phyloP scores from a whole-genome alignment of 139 green algal species.

The Picochlorum sp. region DNA sequence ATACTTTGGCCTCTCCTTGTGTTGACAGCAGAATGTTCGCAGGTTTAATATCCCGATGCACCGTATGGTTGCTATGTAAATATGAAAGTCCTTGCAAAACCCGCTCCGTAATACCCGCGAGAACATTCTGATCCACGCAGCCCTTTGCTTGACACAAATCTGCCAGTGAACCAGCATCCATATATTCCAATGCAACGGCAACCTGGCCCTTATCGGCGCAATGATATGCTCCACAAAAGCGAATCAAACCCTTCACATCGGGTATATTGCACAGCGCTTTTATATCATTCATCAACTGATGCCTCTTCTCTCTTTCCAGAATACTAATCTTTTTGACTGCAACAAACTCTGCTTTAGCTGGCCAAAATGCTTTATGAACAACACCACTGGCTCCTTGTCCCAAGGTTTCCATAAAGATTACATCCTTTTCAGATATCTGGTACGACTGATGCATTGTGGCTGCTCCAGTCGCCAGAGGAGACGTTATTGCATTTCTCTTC shows the following conservation, averaged over 20 bases:
- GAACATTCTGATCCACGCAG: slow-evolving; percentile 64
- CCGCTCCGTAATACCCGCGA: slow-evolving; percentile 61
- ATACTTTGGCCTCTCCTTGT: slow-evolving; percentile 65
- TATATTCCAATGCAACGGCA: slow-evolving; percentile 89
- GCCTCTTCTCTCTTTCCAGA: slow-evolving; percentile 56
- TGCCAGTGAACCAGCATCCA: slow-evolving; percentile 85
- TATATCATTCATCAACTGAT: slow-evolving; percentile 84
- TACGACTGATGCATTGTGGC: slow-evolving; percentile 23
- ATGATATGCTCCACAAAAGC: slow-evolving; percentile 72
- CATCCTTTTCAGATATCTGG: slow-evolving; percentile 68
- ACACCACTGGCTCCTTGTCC: slow-evolving; percentile 58
- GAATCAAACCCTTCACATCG: slow-evolving; percentile 46
- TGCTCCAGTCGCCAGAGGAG: slow-evolving; percentile 24
- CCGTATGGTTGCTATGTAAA: slow-evolving; percentile 66
- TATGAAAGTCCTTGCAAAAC: slow-evolving; percentile 67
- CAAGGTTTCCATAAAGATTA: slow-evolving; percentile 58
- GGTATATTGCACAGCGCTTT: slow-evolving; percentile 65
- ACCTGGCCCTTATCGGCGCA: slow-evolving; percentile 66
- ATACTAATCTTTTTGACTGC: slow-evolving; percentile 76
- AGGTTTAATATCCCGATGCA: slow-evolving; percentile 92
- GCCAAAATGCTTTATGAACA: slow-evolving; percentile 70
- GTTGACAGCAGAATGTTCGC: slow-evolving; percentile 83
- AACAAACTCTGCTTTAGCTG: slow-evolving; percentile 56
- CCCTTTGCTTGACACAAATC: slow-evolving; percentile 66
- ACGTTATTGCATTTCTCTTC: slow-evolving; percentile 14